phyloP scores from a whole-genome alignment of 2,329 filamentous ascomycete genomes.

The Elsinoe batatas region DNA sequence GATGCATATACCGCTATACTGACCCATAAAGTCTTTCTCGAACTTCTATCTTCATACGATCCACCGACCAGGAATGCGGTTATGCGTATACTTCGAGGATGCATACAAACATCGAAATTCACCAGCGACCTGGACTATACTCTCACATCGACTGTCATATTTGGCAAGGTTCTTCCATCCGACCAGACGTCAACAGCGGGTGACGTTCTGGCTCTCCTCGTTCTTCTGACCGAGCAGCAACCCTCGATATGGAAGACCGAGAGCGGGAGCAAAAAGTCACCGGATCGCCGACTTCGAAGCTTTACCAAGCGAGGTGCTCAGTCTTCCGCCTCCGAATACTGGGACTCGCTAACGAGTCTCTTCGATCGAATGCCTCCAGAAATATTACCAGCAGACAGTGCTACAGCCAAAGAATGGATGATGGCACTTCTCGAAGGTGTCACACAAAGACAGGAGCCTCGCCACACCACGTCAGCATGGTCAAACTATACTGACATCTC shows the following conservation, averaged over 20 bases:
- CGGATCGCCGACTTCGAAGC: conserved; percentile 50
- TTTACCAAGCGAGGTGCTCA: conserved; percentile 82
- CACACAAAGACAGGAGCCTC: conserved; percentile 61
- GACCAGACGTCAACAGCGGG: conserved; percentile 64
- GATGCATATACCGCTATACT: conserved; percentile 58
- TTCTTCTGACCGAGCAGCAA: conserved; percentile 52
- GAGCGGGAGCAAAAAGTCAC: conserved; percentile 49
- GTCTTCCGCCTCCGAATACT: conserved; percentile 60
- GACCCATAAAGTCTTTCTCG: conserved; percentile 51
- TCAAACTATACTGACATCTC: conserved; percentile 60
- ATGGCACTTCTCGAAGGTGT: conserved; percentile 62
- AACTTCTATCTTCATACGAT: conserved; percentile 48
- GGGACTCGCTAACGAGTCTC: conserved; percentile 57
- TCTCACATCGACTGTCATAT: conserved; percentile 53
- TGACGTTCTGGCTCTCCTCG: conserved; percentile 59
- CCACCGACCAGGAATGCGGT: conserved; percentile 45
- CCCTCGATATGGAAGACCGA: conserved; percentile 65
- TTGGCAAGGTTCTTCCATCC: conserved; percentile 63
- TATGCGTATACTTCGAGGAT: conserved; percentile 47
- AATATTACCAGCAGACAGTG: conserved; percentile 43
- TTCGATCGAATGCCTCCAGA: conserved; percentile 47
- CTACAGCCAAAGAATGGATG: conserved; percentile 53
- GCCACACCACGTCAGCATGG: conserved; percentile 62
- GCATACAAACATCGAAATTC: conserved; percentile 35
- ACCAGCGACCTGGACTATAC: conserved; percentile 37